phyloP scores from a whole-genome alignment of 108 stramenopile genomes.

The Nitzschia sp. region DNA sequence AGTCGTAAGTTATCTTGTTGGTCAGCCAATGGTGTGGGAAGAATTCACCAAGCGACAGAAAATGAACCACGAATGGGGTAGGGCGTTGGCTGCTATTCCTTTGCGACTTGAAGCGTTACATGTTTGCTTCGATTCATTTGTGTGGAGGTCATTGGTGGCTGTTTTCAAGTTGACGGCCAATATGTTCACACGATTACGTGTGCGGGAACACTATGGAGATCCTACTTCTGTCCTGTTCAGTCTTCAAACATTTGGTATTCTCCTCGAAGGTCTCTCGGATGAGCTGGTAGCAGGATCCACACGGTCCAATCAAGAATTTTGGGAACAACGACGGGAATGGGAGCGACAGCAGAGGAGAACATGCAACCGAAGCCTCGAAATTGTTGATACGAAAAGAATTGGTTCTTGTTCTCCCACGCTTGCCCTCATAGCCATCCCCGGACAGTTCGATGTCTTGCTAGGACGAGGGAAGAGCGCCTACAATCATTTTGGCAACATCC shows the following conservation, averaged over 20 bases:
- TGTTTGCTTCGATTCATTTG: background rate
- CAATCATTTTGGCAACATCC: conserved; percentile 25
- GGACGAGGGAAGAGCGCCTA: conserved; percentile 24
- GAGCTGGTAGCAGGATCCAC: too few species aligned
- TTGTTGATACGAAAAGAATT: background rate
- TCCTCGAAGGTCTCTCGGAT: background rate
- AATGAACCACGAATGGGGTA: conserved; percentile 1
- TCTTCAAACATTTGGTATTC: conserved; percentile 9
- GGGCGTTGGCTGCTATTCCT: background rate
- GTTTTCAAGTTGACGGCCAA: background rate
- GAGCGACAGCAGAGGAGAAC: background rate
- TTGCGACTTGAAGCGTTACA: conserved; percentile 6
- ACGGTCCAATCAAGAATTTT: background rate
- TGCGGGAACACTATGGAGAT: conserved; percentile 15
- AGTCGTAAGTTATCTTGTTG: background rate
- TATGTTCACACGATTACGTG: conserved; percentile 30
- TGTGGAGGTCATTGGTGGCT: background rate
- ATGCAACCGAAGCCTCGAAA: background rate
- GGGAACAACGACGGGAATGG: background rate
- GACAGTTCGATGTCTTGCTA: conserved; percentile 23
- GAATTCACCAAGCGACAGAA: background rate
- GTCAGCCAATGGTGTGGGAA: background rate
- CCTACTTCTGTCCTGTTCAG: background rate
- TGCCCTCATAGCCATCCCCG: background rate
- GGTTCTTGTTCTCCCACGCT: too few species aligned